These are phyloP conservation scores for Saturnispora diversa DNA, from an alignment of 805 yeast genomes.

Conservation along the genomic window DNA sequence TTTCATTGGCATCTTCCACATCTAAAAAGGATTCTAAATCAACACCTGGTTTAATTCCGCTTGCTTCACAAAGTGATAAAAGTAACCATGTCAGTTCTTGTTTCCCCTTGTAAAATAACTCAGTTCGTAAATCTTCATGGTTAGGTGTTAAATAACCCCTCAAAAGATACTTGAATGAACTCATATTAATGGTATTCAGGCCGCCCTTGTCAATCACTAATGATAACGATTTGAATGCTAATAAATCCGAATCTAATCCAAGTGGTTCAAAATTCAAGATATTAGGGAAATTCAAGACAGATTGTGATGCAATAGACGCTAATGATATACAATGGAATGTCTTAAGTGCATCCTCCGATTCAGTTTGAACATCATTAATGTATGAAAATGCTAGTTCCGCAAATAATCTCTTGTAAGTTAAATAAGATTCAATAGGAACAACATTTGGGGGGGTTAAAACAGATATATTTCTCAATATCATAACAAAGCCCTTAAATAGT, in stretches of 20 bases:
- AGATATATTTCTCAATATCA: conserved; percentile 21
- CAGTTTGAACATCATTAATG: not conserved
- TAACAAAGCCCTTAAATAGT: conserved; percentile 19
- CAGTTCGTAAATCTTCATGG: conserved; percentile 7
- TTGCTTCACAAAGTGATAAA: conserved; percentile 6
- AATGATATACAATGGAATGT: not conserved
- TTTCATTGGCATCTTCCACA: not conserved
- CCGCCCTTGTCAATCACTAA: conserved; percentile 3
- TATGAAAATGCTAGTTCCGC: not conserved
- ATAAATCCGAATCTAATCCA: not conserved
- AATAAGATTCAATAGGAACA: not conserved
- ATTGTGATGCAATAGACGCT: conserved; percentile 2
- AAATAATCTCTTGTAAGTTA: not conserved
- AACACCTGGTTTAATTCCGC: conserved; percentile 1
- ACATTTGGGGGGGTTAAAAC: conserved; percentile 8
- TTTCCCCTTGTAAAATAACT: conserved; percentile 7
- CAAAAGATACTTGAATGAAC: not conserved
- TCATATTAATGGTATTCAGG: not conserved
- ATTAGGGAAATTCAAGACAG: conserved; percentile 8
- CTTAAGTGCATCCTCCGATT: not conserved
- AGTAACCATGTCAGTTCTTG: conserved; percentile 5
- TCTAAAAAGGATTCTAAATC: conserved; percentile 2
- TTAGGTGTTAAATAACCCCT: not conserved
- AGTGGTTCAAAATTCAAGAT: conserved; percentile 1
- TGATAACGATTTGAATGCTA: conserved; percentile 2